Evolutionary conservation across 441 rosid genomes (phyloP).

Genomic region (Populus hybrid): DNA sequence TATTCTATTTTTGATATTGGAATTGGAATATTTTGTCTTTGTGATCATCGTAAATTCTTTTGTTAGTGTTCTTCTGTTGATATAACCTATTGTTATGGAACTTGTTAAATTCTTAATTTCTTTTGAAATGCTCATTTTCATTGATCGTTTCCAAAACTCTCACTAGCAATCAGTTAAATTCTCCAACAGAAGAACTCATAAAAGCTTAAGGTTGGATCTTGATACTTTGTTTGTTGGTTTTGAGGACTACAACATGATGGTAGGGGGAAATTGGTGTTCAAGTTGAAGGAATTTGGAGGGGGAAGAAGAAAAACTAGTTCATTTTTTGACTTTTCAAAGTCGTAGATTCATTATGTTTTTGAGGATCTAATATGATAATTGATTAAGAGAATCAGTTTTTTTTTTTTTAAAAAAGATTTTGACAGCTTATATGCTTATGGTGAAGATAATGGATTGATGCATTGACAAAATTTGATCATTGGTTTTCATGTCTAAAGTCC

Average conservation of each 20-base stretch:
- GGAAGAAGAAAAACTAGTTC: background rate
- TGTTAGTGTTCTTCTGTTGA: background rate
- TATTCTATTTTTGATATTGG: background rate
- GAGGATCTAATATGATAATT: background rate
- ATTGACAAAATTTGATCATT: background rate
- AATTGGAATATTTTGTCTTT: background rate
- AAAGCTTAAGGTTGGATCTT: background rate
- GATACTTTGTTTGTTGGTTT: background rate
- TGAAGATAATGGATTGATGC: background rate
- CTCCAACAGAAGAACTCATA: background rate
- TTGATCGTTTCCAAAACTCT: background rate
- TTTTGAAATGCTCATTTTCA: background rate
- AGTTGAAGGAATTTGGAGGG: background rate
- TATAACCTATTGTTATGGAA: background rate
- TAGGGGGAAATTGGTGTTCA: background rate
- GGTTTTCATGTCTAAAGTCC: background rate
- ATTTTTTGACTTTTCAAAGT: background rate
- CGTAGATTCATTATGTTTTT: too few relatives aligned
- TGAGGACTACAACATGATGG: background rate
- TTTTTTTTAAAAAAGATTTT: background rate
- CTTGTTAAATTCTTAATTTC: background rate
- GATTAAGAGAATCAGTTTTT: background rate
- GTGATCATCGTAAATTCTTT: background rate
- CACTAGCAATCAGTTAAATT: background rate
- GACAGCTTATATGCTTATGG: background rate